Evolutionary conservation across 2,329 filamentous ascomycete species (phyloP).

Genomic region (Coniochaeta sp.): DNA sequence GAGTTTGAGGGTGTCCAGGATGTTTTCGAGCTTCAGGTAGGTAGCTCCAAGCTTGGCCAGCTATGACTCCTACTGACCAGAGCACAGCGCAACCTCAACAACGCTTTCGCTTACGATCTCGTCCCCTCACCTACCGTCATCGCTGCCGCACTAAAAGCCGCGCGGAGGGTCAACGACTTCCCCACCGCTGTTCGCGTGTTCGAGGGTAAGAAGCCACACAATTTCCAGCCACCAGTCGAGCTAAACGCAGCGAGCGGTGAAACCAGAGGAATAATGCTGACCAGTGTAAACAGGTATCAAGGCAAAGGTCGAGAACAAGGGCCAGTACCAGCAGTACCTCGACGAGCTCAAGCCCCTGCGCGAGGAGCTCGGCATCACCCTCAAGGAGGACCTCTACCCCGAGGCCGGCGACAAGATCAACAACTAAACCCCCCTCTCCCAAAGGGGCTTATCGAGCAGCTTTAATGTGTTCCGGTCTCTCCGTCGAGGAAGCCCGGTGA

Average conservation of each 20-base stretch:
- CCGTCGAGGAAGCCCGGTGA: neutral
- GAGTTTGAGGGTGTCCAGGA: slow-evolving; percentile 97
- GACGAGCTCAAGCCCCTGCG: slow-evolving; percentile 86
- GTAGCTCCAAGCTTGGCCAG: slow-evolving; percentile 18
- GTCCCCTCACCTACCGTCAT: slow-evolving; percentile 91
- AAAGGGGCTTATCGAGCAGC: neutral
- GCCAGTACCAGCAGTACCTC: slow-evolving; percentile 95
- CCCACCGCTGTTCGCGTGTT: slow-evolving; percentile 97
- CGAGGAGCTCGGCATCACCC: slow-evolving; percentile 83
- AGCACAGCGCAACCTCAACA: slow-evolving; percentile 82
- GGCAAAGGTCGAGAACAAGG: slow-evolving; percentile 98
- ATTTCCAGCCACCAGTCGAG: neutral
- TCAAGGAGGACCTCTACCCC: slow-evolving; percentile 92
- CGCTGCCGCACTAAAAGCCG: slow-evolving; percentile 84
- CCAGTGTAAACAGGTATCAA: slow-evolving; percentile 65
- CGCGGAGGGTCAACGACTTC: slow-evolving; percentile 95
- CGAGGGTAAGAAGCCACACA: slow-evolving; percentile 61
- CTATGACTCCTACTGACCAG: neutral
- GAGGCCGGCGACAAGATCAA: slow-evolving; percentile 32
- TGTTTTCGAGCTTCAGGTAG: slow-evolving; percentile 98
- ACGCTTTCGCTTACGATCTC: slow-evolving; percentile 99
- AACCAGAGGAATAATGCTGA: slow-evolving; percentile 4
- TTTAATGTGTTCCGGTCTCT: neutral
- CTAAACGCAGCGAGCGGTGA: neutral
- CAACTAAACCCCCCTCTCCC: slow-evolving; percentile 16